A percentile compares a stretch with the other conserved stretches of the same genome.
These are phyloP conservation scores for Colletotrichum godetiae DNA, from an alignment of 2,329 filamentous ascomycete species.

Conservation along the genomic window DNA sequence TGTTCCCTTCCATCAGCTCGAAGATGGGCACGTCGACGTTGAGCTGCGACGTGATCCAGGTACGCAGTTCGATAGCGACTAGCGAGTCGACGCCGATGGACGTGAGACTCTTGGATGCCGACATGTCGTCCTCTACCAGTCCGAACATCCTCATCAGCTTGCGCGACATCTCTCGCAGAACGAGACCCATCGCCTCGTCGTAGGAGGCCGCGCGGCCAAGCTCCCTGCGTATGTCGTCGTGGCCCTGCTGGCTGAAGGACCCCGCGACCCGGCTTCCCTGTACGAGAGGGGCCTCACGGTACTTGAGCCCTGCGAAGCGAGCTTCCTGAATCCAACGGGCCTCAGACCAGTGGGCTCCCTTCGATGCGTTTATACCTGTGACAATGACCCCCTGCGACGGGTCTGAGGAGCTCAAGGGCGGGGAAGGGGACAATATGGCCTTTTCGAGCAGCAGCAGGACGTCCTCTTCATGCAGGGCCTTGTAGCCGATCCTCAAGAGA, in stretches of 20 bases:
- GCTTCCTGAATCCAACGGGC: neutral
- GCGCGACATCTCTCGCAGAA: slow-evolving; percentile 38
- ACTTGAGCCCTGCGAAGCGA: neutral
- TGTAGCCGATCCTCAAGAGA: neutral
- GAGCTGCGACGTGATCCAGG: slow-evolving; percentile 59
- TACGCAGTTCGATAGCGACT: slow-evolving; percentile 47
- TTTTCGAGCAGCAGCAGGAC: neutral
- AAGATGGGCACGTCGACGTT: slow-evolving; percentile 56
- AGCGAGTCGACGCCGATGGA: slow-evolving; percentile 40
- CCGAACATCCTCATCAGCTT: neutral
- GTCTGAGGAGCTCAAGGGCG: neutral
- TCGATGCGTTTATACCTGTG: neutral
- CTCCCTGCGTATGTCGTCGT: neutral
- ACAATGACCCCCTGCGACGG: neutral
- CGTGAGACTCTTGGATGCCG: slow-evolving; percentile 27
- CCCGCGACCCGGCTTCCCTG: neutral
- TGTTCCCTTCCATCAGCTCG: slow-evolving; percentile 39
- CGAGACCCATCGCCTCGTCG: slow-evolving; percentile 28
- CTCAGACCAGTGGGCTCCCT: neutral
- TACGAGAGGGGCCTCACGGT: neutral
- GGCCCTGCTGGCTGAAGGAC: neutral
- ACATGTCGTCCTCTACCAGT: slow-evolving; percentile 3
- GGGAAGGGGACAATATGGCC: neutral
- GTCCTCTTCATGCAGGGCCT: neutral
- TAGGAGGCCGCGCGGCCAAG: neutral